These are phyloP conservation scores for Globisporangium carolinianum DNA, from an alignment of 352 stramenopile species.

Conservation along the genomic window DNA sequence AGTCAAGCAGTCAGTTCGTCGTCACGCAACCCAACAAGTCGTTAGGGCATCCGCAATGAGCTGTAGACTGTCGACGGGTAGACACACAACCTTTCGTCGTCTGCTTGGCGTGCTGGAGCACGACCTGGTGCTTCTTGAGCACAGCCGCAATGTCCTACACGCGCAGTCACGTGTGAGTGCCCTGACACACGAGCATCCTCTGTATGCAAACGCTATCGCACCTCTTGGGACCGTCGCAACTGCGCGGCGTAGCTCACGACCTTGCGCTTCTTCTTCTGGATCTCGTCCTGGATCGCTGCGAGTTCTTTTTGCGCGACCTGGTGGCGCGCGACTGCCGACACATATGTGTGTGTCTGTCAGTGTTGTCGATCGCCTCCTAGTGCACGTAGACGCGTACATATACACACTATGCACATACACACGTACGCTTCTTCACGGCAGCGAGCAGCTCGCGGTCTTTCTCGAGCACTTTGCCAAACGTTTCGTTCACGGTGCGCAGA, in stretches of 20 bases:
- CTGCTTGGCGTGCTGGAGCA: constrained; percentile 53
- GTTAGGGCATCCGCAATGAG: too few relatives aligned
- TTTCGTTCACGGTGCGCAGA: constrained; percentile 70
- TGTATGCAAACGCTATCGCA: not conserved
- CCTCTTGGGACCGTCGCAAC: constrained; percentile 56
- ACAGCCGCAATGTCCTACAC: constrained; percentile 49
- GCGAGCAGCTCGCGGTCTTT: constrained; percentile 67
- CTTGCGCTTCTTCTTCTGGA: constrained; percentile 60
- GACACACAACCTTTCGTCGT: constrained; percentile 34
- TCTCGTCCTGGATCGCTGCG: constrained; percentile 43
- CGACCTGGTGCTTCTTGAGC: constrained; percentile 54
- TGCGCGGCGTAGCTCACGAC: constrained; percentile 64
- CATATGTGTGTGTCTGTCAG: not conserved
- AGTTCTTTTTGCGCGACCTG: constrained; percentile 71
- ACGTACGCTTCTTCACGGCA: constrained; percentile 71
- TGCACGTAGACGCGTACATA: not conserved
- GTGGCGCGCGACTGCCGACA: constrained; percentile 46
- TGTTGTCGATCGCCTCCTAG: not conserved
- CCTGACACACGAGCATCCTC: not conserved
- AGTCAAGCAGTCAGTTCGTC: too few relatives aligned
- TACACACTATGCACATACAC: not conserved
- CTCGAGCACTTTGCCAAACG: constrained; percentile 65
- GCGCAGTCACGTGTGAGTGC: not conserved
- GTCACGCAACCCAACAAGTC: not conserved
- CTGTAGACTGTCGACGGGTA: too few relatives aligned